phyloP scores from a whole-genome alignment of 768 basidiomycete genomes.

The Termitomyces sp. region DNA sequence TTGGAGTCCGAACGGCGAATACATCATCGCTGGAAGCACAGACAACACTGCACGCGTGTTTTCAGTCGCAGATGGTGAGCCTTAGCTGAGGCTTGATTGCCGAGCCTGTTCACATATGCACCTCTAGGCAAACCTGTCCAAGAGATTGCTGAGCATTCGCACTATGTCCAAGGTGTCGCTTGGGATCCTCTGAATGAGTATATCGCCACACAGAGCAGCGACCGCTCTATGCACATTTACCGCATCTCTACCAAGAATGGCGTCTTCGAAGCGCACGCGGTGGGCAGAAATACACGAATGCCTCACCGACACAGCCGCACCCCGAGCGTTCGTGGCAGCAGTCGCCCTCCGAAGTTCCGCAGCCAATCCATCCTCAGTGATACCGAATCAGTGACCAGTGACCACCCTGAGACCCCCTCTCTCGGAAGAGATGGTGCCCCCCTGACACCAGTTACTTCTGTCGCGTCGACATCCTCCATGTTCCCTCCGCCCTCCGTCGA shows the following conservation, averaged over 20 bases:
- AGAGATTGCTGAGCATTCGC: constrained; percentile 90
- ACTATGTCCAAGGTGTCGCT: constrained; percentile 97
- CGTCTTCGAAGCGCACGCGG: constrained; percentile 83
- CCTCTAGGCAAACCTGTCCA: constrained; percentile 74
- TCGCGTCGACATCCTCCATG: constrained; percentile 64
- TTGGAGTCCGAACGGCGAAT: constrained; percentile 95
- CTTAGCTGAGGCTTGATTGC: background rate
- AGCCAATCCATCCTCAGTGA: constrained; percentile 76
- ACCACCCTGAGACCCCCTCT: constrained; percentile 36
- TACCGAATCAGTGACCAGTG: constrained; percentile 52
- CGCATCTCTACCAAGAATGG: constrained; percentile 75
- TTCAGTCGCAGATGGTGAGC: constrained; percentile 64
- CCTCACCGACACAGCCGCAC: constrained; percentile 66
- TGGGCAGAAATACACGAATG: constrained; percentile 84
- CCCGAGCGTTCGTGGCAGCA: constrained; percentile 49
- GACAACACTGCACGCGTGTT: constrained; percentile 92
- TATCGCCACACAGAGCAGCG: constrained; percentile 95
- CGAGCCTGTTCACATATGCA: constrained; percentile 5
- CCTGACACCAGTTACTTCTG: constrained; percentile 64
- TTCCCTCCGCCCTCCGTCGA: constrained; percentile 68
- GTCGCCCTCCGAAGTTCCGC: constrained; percentile 56
- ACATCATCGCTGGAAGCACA: constrained; percentile 93
- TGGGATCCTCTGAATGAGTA: constrained; percentile 99
- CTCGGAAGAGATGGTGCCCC: constrained; percentile 31
- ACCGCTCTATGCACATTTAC: constrained; percentile 95